Percentiles rank a stretch among this genome's conserved stretches.
These are phyloP conservation scores for Saxispiralis lemnorum DNA, from an alignment of 495 filamentous ascomycete genomes.

Conservation along the genomic window DNA sequence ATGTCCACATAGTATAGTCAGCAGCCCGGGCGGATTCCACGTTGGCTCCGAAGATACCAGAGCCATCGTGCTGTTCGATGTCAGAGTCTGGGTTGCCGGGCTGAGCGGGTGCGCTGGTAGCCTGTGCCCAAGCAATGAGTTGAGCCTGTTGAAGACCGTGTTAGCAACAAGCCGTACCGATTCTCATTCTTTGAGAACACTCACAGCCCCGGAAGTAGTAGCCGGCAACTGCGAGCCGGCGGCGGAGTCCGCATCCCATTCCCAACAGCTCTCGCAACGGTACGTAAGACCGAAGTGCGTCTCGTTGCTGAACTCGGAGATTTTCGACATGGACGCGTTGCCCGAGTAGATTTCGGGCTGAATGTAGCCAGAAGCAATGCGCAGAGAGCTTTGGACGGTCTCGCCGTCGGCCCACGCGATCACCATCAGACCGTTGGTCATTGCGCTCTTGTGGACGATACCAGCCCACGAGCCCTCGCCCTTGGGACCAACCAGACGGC, in stretches of 20 bases:
- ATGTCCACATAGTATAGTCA: conserved; percentile 33
- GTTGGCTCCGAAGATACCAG: conserved; percentile 28
- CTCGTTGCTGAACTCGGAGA: conserved; percentile 36
- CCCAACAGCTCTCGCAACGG: conserved; percentile 43
- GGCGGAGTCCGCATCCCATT: conserved; percentile 36
- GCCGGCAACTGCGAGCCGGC: conserved; percentile 23
- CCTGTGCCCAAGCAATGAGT: conserved; percentile 32
- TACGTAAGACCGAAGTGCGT: conserved; percentile 41
- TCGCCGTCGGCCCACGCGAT: conserved; percentile 37
- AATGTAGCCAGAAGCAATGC: conserved; percentile 39
- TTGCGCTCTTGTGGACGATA: conserved; percentile 37
- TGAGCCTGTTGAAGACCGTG: conserved; percentile 1
- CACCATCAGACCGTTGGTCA: conserved; percentile 41
- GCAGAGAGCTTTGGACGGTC: conserved; percentile 36
- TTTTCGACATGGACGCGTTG: conserved; percentile 36
- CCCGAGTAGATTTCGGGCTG: conserved; percentile 40
- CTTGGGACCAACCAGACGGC: conserved; percentile 24
- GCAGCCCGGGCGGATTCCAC: conserved; percentile 28
- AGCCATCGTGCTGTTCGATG: conserved; percentile 30
- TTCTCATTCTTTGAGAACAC: too few relatives aligned
- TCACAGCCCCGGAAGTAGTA: conserved; percentile 4
- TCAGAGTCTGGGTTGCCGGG: conserved; percentile 21
- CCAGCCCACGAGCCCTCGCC: conserved; percentile 37
- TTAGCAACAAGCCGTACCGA: too few relatives aligned
- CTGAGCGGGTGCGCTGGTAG: conserved; percentile 20